Percentiles rank a stretch among this genome's conserved stretches.
Evolutionary conservation across 805 yeast genomes (phyloP).

Genomic region (Ogataea neopini): DNA sequence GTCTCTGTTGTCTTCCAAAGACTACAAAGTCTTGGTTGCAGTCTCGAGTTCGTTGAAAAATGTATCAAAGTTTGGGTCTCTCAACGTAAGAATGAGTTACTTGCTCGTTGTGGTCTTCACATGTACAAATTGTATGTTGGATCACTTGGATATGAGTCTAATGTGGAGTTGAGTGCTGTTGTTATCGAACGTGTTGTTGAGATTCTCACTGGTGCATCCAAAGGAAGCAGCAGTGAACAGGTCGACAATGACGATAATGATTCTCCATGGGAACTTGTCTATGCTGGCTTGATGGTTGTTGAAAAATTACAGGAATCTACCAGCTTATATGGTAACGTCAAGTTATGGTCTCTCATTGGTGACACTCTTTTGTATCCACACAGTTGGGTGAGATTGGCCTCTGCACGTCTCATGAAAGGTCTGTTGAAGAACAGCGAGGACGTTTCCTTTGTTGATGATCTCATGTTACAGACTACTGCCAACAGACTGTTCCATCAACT

Average conservation of each 20-base stretch:
- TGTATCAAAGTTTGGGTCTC: constrained; percentile 62
- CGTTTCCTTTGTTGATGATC: constrained; percentile 42
- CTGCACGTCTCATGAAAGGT: constrained; percentile 59
- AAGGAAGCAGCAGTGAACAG: not conserved
- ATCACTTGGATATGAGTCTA: constrained; percentile 44
- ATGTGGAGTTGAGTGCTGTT: constrained; percentile 25
- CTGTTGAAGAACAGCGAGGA: constrained; percentile 41
- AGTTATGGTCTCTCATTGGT: constrained; percentile 54
- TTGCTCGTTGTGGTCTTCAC: constrained; percentile 73
- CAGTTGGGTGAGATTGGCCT: constrained; percentile 79
- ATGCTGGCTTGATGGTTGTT: constrained; percentile 56
- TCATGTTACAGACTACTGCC: constrained; percentile 60
- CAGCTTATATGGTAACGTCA: constrained; percentile 42
- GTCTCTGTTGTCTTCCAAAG: constrained; percentile 55
- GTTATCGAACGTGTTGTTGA: constrained; percentile 29
- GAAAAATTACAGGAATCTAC: constrained; percentile 23
- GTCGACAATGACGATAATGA: constrained; percentile 35
- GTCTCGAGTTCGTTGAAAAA: constrained; percentile 40
- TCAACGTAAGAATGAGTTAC: constrained; percentile 49
- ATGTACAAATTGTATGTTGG: constrained; percentile 63
- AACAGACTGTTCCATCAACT: constrained; percentile 73
- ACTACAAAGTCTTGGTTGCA: constrained; percentile 34
- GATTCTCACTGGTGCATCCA: constrained; percentile 14
- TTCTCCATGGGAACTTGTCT: constrained; percentile 76
- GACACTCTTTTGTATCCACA: constrained; percentile 77